A percentile compares a stretch with the other conserved stretches of the same genome.
phyloP scores from a whole-genome alignment of 768 basidiomycete genomes.

The Ramaria rubella region DNA sequence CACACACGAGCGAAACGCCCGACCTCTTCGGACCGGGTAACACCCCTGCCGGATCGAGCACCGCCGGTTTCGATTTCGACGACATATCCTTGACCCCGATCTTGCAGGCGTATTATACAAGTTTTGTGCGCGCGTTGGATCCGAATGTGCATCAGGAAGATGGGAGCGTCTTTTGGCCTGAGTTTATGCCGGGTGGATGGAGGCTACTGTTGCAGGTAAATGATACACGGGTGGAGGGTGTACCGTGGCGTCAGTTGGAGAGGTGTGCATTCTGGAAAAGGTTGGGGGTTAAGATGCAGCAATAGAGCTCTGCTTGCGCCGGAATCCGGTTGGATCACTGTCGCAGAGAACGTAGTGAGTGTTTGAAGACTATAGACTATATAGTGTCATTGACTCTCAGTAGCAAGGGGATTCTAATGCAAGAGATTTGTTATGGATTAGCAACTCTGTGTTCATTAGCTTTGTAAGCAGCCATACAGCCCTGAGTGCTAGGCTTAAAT shows the following conservation, averaged over 20 bases:
- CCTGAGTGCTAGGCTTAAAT: too few species aligned
- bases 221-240: slow-evolving; percentile 7
- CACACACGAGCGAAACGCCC: slow-evolving; percentile 1
- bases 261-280: slow-evolving; percentile 11
- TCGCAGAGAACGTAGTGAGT: too few species aligned
- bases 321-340: too few species aligned
- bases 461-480: too few species aligned
- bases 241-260: slow-evolving; percentile 1
- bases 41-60: slow-evolving; percentile 29
- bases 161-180: slow-evolving; percentile 10
- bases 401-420: too few species aligned
- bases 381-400: too few species aligned
- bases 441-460: too few species aligned
- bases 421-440: too few species aligned
- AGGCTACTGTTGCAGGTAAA: slow-evolving; percentile 10
- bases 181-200: not conserved
- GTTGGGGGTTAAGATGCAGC: slow-evolving; percentile 2
- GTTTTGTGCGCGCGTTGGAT: slow-evolving; percentile 6
- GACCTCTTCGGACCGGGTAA: slow-evolving; percentile 21
- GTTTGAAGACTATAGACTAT: too few species aligned
- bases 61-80: slow-evolving; percentile 28
- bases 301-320: too few species aligned
- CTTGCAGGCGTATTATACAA: slow-evolving; percentile 9
- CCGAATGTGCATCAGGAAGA: slow-evolving; percentile 53
- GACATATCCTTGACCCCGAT: slow-evolving; percentile 51